Evolutionary conservation across 2,329 filamentous ascomycete species (phyloP).

Genomic region (Raffaelea ambrosiae): DNA sequence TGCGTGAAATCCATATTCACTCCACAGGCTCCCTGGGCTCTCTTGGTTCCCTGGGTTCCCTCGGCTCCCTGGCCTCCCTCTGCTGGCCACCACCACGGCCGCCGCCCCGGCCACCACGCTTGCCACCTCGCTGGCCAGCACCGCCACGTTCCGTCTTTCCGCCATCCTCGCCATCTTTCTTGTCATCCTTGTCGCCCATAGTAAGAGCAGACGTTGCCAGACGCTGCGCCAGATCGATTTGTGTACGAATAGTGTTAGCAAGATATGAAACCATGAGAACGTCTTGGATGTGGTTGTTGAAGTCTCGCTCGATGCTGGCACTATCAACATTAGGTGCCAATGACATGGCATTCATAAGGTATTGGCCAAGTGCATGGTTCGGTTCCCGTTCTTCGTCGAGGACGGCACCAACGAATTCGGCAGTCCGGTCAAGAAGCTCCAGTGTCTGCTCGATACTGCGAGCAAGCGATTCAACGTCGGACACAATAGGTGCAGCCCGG

Average conservation of each 20-base stretch:
- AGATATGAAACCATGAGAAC: slow-evolving; percentile 97
- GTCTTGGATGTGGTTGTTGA: slow-evolving; percentile 99
- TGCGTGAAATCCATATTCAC: no score
- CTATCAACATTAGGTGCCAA: slow-evolving; percentile 91
- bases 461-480: slow-evolving; percentile 85
- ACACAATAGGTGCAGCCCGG: slow-evolving; percentile 63
- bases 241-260: slow-evolving; percentile 96
- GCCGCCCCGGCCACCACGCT: slow-evolving; percentile 25
- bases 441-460: slow-evolving; percentile 80
- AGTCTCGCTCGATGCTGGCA: slow-evolving; percentile 87
- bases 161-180: slow-evolving; percentile 23
- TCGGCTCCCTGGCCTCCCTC: slow-evolving; percentile 39
- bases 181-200: slow-evolving; percentile 35
- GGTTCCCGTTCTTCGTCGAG: slow-evolving; percentile 88
- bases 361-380: slow-evolving; percentile 87
- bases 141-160: slow-evolving; percentile 36
- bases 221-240: slow-evolving; percentile 95
- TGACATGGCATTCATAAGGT: slow-evolving; percentile 86
- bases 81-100: slow-evolving; percentile 39
- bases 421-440: slow-evolving; percentile 82
- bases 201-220: slow-evolving; percentile 68
- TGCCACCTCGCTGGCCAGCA: slow-evolving; percentile 33
- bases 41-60: slow-evolving; percentile 36
- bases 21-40: slow-evolving; percentile 29
- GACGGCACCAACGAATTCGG: slow-evolving; percentile 85